Evolutionary conservation across 2,329 filamentous ascomycete genomes (phyloP).

Genomic region (Aspergillus neotritici): DNA sequence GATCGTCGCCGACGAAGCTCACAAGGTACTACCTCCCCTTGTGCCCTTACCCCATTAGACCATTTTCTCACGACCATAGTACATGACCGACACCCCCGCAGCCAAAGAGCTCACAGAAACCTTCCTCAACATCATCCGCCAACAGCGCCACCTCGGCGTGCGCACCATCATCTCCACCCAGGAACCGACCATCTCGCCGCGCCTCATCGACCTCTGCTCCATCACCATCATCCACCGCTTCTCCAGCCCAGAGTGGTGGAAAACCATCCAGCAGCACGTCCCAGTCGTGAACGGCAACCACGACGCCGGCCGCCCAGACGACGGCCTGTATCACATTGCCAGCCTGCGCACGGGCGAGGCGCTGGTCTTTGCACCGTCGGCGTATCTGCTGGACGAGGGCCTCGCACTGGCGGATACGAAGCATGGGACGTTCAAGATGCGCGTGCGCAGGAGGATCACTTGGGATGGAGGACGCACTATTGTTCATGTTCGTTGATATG

Average conservation of each 20-base stretch:
- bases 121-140: constrained; percentile 58
- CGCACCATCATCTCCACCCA: constrained; percentile 70
- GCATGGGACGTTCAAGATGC: constrained; percentile 17
- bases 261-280: constrained; percentile 43
- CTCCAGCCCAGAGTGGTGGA: constrained; percentile 59
- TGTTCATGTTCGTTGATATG: constrained; percentile 11
- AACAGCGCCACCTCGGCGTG: constrained; percentile 64
- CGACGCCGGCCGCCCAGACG: neutral
- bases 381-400: constrained; percentile 13
- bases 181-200: constrained; percentile 65
- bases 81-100: constrained; percentile 39
- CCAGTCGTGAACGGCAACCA: constrained; percentile 30
- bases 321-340: constrained; percentile 1
- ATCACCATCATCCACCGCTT: constrained; percentile 70
- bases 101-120: constrained; percentile 55
- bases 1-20: constrained; percentile 69
- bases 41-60: too few relatives aligned
- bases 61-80: neutral
- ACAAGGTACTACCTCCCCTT: constrained; percentile 52
- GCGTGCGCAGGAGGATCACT: constrained; percentile 19
- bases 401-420: constrained; percentile 12
- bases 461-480: constrained; percentile 22
- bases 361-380: constrained; percentile 8
- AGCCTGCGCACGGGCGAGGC: neutral
- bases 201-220: constrained; percentile 65